Evolutionary conservation across 2,329 filamentous ascomycete species (phyloP).

Genomic region (Aspergillus udagawae): DNA sequence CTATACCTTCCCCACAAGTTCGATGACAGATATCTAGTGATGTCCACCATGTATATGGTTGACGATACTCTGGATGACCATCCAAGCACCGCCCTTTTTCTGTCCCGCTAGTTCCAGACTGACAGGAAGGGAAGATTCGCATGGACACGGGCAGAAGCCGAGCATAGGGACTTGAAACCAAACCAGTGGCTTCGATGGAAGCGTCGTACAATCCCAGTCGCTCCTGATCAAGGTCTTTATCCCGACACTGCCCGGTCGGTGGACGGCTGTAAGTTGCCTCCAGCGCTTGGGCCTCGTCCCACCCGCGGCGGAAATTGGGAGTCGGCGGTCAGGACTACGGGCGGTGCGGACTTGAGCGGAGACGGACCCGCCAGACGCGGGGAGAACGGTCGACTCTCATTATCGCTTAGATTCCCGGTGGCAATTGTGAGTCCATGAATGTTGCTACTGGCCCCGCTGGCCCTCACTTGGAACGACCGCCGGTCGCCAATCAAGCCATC

Average conservation of each 20-base stretch:
- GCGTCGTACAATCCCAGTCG: not conserved
- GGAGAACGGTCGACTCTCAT: slow-evolving; percentile 17
- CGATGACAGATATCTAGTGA: not conserved
- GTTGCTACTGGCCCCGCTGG: slow-evolving; percentile 27
- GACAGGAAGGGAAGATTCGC: not conserved
- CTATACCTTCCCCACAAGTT: not conserved
- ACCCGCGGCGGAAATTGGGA: slow-evolving; percentile 18
- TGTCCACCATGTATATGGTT: not conserved
- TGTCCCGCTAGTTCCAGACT: not conserved
- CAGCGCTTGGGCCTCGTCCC: slow-evolving; percentile 24
- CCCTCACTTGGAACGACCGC: slow-evolving; percentile 31
- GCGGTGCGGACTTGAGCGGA: slow-evolving; percentile 30
- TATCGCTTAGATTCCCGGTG: slow-evolving; percentile 28
- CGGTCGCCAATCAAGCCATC: slow-evolving; percentile 20
- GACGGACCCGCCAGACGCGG: slow-evolving; percentile 17
- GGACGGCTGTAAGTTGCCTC: slow-evolving; percentile 20
- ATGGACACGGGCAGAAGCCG: not conserved
- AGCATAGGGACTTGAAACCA: slow-evolving; percentile 5
- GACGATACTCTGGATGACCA: not conserved
- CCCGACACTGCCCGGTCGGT: slow-evolving; percentile 10
- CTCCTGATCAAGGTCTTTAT: slow-evolving; percentile 8
- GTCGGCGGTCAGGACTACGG: slow-evolving; percentile 26
- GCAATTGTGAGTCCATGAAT: slow-evolving; percentile 25
- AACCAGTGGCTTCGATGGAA: slow-evolving; percentile 7
- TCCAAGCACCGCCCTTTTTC: not conserved